Evolutionary conservation across 345 rosid genomes (phyloP).

Genomic region (Citrus trifoliata): DNA sequence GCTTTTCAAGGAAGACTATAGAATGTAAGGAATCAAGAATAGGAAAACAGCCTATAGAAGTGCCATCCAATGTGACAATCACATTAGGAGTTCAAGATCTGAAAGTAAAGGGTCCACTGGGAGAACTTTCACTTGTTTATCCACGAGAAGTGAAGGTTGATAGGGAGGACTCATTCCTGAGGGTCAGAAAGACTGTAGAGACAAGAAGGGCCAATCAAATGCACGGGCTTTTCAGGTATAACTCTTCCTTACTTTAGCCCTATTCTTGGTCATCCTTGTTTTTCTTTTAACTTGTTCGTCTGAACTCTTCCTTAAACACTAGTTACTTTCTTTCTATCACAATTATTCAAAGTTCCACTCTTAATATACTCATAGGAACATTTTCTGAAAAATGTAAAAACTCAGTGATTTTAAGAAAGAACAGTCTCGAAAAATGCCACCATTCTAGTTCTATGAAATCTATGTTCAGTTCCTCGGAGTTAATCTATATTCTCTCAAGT

Average conservation of each 20-base stretch:
- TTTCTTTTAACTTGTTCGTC: neutral
- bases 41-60: constrained; percentile 78
- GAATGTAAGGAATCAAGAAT: constrained; percentile 92
- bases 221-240: constrained; percentile 97
- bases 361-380: neutral
- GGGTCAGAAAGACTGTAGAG: constrained; percentile 67
- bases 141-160: constrained; percentile 78
- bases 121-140: constrained; percentile 68
- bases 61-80: constrained; percentile 76
- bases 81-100: constrained; percentile 64
- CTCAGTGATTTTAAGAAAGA: neutral
- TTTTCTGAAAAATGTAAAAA: neutral
- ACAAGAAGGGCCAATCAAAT: constrained; percentile 93
- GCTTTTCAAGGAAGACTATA: constrained; percentile 48
- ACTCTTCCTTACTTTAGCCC: constrained; percentile 10
- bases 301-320: neutral
- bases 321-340: neutral
- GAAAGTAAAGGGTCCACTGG: constrained; percentile 86
- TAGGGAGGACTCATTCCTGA: constrained; percentile 55
- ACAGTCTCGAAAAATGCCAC: neutral
- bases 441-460: neutral
- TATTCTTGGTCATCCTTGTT: neutral
- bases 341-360: neutral
- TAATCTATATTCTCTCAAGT: neutral
- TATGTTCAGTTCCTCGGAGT: neutral